Conservation (phyloP, 805 yeast species). For the Metschnikowia reukaufii region DNA sequence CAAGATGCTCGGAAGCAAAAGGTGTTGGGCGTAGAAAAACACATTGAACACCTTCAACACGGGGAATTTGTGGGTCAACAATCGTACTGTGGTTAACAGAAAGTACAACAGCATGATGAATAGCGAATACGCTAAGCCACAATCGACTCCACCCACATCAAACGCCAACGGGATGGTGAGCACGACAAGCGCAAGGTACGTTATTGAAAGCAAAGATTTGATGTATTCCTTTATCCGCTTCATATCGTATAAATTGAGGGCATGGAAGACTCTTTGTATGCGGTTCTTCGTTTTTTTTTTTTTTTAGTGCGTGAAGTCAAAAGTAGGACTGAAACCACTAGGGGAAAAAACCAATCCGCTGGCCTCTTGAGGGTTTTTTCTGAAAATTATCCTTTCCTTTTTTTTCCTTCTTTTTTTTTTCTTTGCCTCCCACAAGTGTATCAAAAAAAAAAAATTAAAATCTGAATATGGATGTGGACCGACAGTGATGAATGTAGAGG, state of each 20-base stretch:
- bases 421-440: too few species aligned
- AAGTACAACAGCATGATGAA: slow-evolving; percentile 60
- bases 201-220: slow-evolving; percentile 16
- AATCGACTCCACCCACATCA: slow-evolving; percentile 86
- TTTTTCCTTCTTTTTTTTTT: too few species aligned
- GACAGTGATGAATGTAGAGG: neutral
- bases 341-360: neutral
- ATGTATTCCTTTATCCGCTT: slow-evolving; percentile 15
- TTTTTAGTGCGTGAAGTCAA: neutral
- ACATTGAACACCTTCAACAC: slow-evolving; percentile 47
- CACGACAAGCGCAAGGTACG: slow-evolving; percentile 64
- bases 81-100: slow-evolving; percentile 67
- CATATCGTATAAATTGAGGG: slow-evolving; percentile 10
- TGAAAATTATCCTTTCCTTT: too few species aligned
- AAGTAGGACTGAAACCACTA: neutral
- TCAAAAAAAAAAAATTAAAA: too few species aligned
- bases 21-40: slow-evolving; percentile 77
- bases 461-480: neutral
- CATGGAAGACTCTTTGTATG: neutral
- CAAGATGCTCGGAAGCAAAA: slow-evolving; percentile 77
- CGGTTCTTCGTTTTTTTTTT: too few species aligned
- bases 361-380: neutral
- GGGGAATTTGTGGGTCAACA: slow-evolving; percentile 45
- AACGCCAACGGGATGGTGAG: slow-evolving; percentile 90
- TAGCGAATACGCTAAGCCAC: slow-evolving; percentile 85